Evolutionary conservation across 306 rosid genomes (phyloP).

Genomic region (Casuarina cunninghamiana): DNA sequence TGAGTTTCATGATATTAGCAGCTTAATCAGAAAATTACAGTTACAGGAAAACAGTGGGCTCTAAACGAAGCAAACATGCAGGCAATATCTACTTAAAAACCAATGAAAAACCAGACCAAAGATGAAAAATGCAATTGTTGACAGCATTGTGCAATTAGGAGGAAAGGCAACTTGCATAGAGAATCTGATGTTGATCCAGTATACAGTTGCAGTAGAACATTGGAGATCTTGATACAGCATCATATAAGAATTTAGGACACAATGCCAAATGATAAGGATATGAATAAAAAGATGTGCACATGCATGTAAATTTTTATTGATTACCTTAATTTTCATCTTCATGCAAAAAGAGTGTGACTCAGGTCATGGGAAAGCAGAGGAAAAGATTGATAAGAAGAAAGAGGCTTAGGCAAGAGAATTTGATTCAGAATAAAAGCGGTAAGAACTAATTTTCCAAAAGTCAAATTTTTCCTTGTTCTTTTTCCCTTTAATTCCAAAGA

Average conservation of each 20-base stretch:
- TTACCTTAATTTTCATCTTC: too few relatives aligned
- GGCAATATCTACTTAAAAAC: not conserved
- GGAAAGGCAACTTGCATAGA: not conserved
- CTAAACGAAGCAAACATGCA: not conserved
- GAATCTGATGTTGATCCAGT: not conserved
- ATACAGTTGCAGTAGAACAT: not conserved
- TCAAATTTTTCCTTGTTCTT: not conserved
- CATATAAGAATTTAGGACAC: not conserved
- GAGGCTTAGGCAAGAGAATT: not conserved
- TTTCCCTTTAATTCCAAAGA: not conserved
- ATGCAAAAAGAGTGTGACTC: not conserved
- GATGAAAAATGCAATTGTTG: not conserved
- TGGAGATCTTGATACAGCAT: not conserved
- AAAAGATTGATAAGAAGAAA: not conserved
- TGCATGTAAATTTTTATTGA: too few relatives aligned
- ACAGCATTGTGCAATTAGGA: not conserved
- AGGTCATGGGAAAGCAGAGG: not conserved
- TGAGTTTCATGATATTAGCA: too few relatives aligned
- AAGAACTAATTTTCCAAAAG: not conserved
- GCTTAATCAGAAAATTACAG: not conserved
- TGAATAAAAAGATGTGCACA: not conserved
- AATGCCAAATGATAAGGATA: not conserved
- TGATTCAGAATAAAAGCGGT: not conserved
- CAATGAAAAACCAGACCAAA: not conserved
- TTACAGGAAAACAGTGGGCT: not conserved